phyloP scores from a whole-genome alignment of 768 basidiomycete species.

The Serendipita sp. region DNA sequence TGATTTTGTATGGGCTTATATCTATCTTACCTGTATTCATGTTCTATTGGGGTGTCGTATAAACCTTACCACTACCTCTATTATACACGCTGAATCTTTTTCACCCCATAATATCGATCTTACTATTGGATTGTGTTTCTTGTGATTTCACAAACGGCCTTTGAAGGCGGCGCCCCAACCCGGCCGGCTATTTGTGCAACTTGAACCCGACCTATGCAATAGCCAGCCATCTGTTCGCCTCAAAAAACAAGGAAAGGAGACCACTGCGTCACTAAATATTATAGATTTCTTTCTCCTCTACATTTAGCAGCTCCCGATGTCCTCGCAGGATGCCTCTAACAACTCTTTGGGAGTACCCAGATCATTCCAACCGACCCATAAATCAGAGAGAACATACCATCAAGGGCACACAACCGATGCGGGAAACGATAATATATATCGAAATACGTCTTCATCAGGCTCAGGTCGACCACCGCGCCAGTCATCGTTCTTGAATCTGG shows the following conservation, averaged over 20 bases:
- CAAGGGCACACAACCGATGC: too few species aligned
- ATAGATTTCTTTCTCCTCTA: too few species aligned
- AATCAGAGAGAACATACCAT: too few species aligned
- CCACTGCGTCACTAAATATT: too few species aligned
- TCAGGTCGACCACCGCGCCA: slow-evolving; percentile 1
- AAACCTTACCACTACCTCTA: not conserved
- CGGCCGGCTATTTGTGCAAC: not conserved
- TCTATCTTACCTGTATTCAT: not conserved
- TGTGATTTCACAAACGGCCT: not conserved
- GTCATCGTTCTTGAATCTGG: not conserved
- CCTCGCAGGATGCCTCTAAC: too few species aligned
- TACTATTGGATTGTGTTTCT: too few species aligned
- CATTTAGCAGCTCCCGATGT: too few species aligned
- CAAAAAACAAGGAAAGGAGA: too few species aligned
- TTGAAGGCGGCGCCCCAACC: not conserved
- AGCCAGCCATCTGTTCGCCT: not conserved
- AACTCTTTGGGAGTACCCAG: too few species aligned
- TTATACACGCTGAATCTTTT: not conserved
- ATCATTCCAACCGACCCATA: too few species aligned
- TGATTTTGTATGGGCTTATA: not conserved
- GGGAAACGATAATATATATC: not conserved
- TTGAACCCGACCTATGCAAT: not conserved
- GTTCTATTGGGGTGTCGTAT: not conserved
- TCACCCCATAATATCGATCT: not conserved
- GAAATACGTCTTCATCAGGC: not conserved